Conservation (phyloP, 2,329 filamentous ascomycete genomes). For the Didymella pinodella region DNA sequence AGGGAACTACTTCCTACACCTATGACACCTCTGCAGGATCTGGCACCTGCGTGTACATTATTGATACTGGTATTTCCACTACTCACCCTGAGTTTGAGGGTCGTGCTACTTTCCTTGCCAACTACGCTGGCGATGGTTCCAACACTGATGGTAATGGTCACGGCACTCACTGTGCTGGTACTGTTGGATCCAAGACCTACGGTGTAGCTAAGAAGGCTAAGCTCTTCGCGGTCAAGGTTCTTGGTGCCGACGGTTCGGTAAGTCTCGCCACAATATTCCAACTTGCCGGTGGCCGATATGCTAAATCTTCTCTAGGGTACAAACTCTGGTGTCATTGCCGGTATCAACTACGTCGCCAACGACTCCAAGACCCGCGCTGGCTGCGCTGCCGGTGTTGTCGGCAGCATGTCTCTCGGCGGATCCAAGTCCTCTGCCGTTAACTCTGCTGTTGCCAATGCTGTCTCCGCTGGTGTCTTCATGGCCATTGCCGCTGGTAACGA, state of each 20-base stretch:
- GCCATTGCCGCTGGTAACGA: conserved; percentile 54
- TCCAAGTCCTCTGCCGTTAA: conserved; percentile 49
- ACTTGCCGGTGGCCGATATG: conserved; percentile 12
- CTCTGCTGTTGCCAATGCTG: conserved; percentile 48
- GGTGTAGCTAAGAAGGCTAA: conserved; percentile 51
- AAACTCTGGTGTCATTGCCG: conserved; percentile 52
- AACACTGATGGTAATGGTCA: conserved; percentile 52
- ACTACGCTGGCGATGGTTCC: conserved; percentile 47
- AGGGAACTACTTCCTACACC: conserved; percentile 45
- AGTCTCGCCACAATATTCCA: conserved; percentile 12
- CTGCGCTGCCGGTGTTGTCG: conserved; percentile 49
- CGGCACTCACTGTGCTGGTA: conserved; percentile 51
- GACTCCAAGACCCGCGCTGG: conserved; percentile 44
- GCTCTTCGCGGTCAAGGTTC: conserved; percentile 53
- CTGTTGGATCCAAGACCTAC: conserved; percentile 49
- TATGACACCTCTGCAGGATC: conserved; percentile 52
- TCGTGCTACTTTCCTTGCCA: conserved; percentile 50
- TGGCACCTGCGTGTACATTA: conserved; percentile 64
- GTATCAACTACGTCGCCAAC: conserved; percentile 49
- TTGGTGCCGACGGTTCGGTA: conserved; percentile 48
- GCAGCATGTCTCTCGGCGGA: conserved; percentile 53
- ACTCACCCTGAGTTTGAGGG: conserved; percentile 59
- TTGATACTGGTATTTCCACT: conserved; percentile 70
- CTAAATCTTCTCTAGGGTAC: conserved; percentile 42
- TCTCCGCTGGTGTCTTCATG: conserved; percentile 50